A percentile compares a stretch with the other conserved stretches of the same genome.
Conservation (phyloP, 2,329 filamentous ascomycete genomes). For the Pseudogymnoascus sp. region DNA sequence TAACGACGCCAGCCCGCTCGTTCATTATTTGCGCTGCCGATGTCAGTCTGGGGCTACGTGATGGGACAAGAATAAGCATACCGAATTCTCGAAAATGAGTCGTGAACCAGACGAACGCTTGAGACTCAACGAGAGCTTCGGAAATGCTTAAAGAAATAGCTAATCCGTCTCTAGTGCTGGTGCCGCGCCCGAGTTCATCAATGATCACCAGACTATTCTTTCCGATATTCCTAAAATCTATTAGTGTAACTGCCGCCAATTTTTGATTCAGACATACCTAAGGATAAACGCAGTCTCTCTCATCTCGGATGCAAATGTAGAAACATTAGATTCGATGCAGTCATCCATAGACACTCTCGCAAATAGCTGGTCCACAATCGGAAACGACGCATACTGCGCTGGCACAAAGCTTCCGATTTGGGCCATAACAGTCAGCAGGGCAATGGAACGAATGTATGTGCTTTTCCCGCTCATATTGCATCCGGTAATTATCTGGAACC, state of each 20-base stretch:
- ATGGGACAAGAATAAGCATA: constrained; percentile 24
- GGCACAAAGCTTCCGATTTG: constrained; percentile 90
- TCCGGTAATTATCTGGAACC: constrained; percentile 90
- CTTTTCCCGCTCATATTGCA: constrained; percentile 99
- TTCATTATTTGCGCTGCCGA: constrained; percentile 58
- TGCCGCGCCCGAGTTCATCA: constrained; percentile 87
- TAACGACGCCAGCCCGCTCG: constrained; percentile 71
- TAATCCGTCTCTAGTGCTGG: constrained; percentile 79
- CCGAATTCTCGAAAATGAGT: constrained; percentile 82
- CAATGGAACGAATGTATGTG: constrained; percentile 82
- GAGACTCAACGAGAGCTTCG: constrained; percentile 74
- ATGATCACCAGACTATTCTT: constrained; percentile 71
- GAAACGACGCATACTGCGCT: constrained; percentile 72
- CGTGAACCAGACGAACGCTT: constrained; percentile 80
- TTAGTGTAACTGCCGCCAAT: not conserved
- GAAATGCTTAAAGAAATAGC: constrained; percentile 86
- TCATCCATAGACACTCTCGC: constrained; percentile 82
- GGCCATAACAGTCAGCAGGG: constrained; percentile 83
- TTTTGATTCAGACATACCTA: constrained; percentile 32
- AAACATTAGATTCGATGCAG: constrained; percentile 81
- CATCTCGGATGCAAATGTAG: constrained; percentile 93
- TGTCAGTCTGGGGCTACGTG: not conserved
- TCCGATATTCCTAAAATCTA: constrained; percentile 57
- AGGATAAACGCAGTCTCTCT: constrained; percentile 91
- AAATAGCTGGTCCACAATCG: constrained; percentile 76